Conservation (phyloP, 2,329 filamentous ascomycete species). For the Ophiocordyceps polyrhachis-furcata region DNA sequence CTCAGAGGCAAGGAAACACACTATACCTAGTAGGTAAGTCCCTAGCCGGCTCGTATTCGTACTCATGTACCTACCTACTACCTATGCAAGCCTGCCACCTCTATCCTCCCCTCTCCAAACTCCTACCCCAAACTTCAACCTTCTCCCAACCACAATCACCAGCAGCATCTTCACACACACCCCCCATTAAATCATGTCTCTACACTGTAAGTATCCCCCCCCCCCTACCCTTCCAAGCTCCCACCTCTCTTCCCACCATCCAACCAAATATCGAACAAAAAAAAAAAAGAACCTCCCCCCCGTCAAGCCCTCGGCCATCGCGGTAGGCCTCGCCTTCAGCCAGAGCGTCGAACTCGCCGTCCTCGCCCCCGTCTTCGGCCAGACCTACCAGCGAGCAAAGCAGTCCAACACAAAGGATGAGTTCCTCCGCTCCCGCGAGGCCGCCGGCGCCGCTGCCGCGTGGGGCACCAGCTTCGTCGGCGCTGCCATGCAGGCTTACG, state of each 20-base stretch:
- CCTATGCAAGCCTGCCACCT: no score
- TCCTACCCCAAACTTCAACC: no score
- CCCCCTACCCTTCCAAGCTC: background rate
- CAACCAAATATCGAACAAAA: constrained; percentile 3
- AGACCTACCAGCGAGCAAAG: constrained; percentile 87
- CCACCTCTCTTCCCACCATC: background rate
- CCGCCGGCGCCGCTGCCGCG: constrained; percentile 66
- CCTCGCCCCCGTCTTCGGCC: constrained; percentile 76
- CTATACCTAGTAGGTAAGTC: no score
- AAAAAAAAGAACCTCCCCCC: constrained; percentile 34
- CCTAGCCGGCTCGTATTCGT: no score
- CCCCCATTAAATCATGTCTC: constrained; percentile 26
- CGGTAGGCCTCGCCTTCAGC: constrained; percentile 89
- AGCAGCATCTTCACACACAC: constrained; percentile 2
- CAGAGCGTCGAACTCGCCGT: constrained; percentile 80
- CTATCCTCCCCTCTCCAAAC: no score
- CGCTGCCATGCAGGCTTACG: constrained; percentile 76
- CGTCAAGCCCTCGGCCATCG: constrained; percentile 96
- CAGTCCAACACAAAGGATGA: constrained; percentile 87
- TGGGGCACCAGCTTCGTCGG: constrained; percentile 84
- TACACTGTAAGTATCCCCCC: constrained; percentile 30
- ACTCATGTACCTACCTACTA: no score
- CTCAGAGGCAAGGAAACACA: no score
- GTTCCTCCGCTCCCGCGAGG: constrained; percentile 86
- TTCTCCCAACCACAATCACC: constrained; percentile 1